A percentile compares a stretch with the other conserved stretches of the same genome.
Evolutionary conservation across 2,329 filamentous ascomycete species (phyloP).

Genomic region (Phaeoacremonium minimum): DNA sequence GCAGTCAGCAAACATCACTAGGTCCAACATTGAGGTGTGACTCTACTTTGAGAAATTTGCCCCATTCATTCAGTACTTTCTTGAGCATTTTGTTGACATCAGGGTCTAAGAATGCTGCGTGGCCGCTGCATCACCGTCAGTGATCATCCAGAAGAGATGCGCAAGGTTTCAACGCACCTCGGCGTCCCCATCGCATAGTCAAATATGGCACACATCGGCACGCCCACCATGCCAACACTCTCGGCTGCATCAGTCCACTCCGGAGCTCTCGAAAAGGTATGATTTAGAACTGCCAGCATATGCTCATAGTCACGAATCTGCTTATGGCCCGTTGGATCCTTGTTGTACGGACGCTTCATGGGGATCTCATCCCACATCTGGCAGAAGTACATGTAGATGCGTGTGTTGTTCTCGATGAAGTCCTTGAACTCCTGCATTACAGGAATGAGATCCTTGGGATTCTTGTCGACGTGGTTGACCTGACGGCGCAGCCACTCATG

Average conservation of each 20-base stretch:
- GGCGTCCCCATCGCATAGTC: conserved; percentile 54
- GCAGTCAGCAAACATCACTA: background rate
- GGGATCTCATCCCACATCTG: conserved; percentile 69
- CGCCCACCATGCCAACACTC: conserved; percentile 46
- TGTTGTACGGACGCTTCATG: conserved; percentile 51
- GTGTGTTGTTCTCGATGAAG: conserved; percentile 59
- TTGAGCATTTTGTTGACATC: conserved; percentile 51
- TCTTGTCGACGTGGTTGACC: conserved; percentile 49
- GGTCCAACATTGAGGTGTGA: background rate
- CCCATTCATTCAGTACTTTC: conserved; percentile 54
- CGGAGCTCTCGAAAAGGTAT: conserved; percentile 46
- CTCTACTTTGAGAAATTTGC: conserved; percentile 42
- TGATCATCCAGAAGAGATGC: background rate
- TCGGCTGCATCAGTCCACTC: conserved; percentile 49
- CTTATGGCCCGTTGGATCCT: conserved; percentile 56
- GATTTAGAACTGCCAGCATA: conserved; percentile 63
- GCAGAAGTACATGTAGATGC: conserved; percentile 62
- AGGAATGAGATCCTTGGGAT: conserved; percentile 48
- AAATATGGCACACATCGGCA: conserved; percentile 49
- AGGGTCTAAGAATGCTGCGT: conserved; percentile 50
- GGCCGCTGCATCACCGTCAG: conserved; percentile 27
- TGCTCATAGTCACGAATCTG: conserved; percentile 64
- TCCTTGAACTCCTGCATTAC: conserved; percentile 61
- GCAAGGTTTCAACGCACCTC: conserved; percentile 23
- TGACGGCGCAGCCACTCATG: conserved; percentile 57